These are phyloP conservation scores for Straminergon stramineum DNA, from an alignment of 225 moss, liverwort and hornwort species.

Conservation along the genomic window DNA sequence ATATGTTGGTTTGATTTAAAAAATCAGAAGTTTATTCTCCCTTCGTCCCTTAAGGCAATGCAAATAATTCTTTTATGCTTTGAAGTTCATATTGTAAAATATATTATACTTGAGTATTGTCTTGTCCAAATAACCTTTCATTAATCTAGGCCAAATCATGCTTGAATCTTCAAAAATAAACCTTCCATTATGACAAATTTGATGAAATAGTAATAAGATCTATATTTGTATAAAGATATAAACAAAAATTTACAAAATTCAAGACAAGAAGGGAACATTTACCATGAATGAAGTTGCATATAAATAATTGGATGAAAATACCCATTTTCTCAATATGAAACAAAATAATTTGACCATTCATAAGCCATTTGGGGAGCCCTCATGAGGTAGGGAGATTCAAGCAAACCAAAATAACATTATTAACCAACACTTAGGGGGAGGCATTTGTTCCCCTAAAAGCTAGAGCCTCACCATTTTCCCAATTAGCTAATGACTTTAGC, in stretches of 20 bases:
- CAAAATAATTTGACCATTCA: background rate
- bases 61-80: background rate
- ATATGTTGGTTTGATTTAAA: background rate
- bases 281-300: background rate
- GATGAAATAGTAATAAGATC: no score
- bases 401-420: no score
- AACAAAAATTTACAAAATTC: no score
- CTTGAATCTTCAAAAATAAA: background rate
- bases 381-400: no score
- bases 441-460: no score
- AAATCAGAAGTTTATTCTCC: fast-evolving
- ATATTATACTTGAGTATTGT: background rate
- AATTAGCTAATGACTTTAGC: no score
- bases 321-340: background rate
- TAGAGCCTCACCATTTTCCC: no score
- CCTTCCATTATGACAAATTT: background rate
- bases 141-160: background rate
- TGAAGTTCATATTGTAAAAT: background rate
- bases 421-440: no score
- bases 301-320: background rate
- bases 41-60: background rate
- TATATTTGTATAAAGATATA: background rate
- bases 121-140: background rate
- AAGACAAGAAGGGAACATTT: background rate
- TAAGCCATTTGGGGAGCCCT: background rate